Percentiles rank a stretch among this genome's conserved stretches.
Conservation (phyloP, 768 basidiomycete species). For the Pseudohyphozyma bogoriensis region DNA sequence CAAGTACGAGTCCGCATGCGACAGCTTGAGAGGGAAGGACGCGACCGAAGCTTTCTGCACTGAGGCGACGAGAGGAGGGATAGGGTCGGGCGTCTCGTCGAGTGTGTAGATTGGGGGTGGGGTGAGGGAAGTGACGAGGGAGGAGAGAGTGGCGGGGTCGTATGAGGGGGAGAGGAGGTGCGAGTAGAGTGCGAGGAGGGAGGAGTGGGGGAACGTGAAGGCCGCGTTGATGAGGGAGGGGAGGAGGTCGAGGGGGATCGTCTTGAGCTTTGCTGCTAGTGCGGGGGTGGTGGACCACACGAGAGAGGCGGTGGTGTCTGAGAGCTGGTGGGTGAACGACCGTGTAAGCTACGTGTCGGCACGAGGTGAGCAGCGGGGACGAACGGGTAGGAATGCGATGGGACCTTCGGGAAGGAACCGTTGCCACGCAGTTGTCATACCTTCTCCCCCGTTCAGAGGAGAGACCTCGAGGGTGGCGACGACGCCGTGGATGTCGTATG, state of each 20-base stretch:
- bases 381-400: slow-evolving; percentile 75
- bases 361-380: not conserved
- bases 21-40: slow-evolving; percentile 79
- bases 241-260: slow-evolving; percentile 55
- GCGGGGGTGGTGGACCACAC: slow-evolving; percentile 86
- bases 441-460: slow-evolving; percentile 44
- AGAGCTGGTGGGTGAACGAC: slow-evolving; percentile 41
- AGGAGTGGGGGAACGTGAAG: slow-evolving; percentile 69
- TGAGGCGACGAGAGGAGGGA: slow-evolving; percentile 65
- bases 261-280: slow-evolving; percentile 61
- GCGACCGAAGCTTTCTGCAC: slow-evolving; percentile 67
- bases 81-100: slow-evolving; percentile 42
- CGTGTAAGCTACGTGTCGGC: not conserved
- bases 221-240: slow-evolving; percentile 76
- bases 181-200: slow-evolving; percentile 52
- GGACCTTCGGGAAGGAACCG: slow-evolving; percentile 91
- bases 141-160: slow-evolving; percentile 1
- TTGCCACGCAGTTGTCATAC: slow-evolving; percentile 77
- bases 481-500: slow-evolving; percentile 77
- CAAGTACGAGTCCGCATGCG: slow-evolving; percentile 75
- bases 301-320: slow-evolving; percentile 57
- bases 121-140: not conserved
- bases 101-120: slow-evolving; percentile 6
- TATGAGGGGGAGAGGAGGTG: slow-evolving; percentile 42
- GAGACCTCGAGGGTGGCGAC: slow-evolving; percentile 77